phyloP scores from a whole-genome alignment of 2,329 filamentous ascomycete genomes.

The Penicillium sp. region DNA sequence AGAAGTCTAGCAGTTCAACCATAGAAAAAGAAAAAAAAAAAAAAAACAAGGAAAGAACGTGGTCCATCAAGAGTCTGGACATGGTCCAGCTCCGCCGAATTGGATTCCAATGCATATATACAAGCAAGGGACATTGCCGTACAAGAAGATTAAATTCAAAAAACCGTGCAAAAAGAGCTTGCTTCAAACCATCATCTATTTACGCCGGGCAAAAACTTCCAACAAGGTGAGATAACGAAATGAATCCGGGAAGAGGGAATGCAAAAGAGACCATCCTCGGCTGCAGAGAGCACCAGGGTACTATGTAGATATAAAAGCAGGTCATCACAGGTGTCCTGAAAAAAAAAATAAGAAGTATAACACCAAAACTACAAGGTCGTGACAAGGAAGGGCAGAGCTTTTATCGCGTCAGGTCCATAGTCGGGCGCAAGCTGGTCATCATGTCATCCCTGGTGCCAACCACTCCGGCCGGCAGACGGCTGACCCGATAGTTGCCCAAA shows the following conservation, averaged over 20 bases:
- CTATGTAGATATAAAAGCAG: slow-evolving; percentile 9
- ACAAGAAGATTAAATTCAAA: not conserved
- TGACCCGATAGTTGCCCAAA: slow-evolving; percentile 81
- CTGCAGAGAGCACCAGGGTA: not conserved
- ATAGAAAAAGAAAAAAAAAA: not conserved
- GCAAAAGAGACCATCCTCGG: slow-evolving; percentile 2
- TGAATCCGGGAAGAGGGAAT: not conserved
- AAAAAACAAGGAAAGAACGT: not conserved
- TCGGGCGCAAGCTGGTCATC: slow-evolving; percentile 57
- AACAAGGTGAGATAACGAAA: slow-evolving; percentile 1
- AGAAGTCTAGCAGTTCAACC: not conserved
- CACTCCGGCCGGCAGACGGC: slow-evolving; percentile 75
- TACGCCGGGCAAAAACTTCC: slow-evolving; percentile 13
- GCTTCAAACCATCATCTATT: slow-evolving; percentile 15
- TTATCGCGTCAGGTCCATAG: slow-evolving; percentile 52
- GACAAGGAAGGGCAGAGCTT: slow-evolving; percentile 5
- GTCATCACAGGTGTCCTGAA: slow-evolving; percentile 21
- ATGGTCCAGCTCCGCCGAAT: not conserved
- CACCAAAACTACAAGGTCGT: slow-evolving; percentile 18
- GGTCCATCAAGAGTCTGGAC: not conserved
- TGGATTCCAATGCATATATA: slow-evolving; percentile 9
- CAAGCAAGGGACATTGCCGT: slow-evolving; percentile 4
- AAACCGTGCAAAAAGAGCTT: not conserved
- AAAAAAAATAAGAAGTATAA: slow-evolving; percentile 2
- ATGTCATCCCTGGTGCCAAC: slow-evolving; percentile 76